Conservation (phyloP, 768 basidiomycete genomes). For the Peribolospora kevripleyi region DNA sequence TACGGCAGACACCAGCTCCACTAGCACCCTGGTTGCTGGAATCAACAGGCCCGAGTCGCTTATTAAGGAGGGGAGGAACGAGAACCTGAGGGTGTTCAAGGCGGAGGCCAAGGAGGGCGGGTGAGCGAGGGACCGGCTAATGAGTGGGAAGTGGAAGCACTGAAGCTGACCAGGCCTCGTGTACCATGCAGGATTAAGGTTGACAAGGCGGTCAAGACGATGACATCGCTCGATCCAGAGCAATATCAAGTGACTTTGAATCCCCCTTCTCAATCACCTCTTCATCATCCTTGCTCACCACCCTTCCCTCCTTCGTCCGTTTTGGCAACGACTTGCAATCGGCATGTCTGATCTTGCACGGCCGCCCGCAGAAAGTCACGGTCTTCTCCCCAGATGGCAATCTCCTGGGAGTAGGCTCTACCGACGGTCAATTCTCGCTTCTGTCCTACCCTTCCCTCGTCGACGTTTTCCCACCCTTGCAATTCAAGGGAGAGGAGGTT, state of each 20-base stretch:
- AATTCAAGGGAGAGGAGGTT: slow-evolving; percentile 45
- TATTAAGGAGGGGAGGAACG: slow-evolving; percentile 42
- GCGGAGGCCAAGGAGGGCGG: slow-evolving; percentile 37
- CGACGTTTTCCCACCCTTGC: slow-evolving; percentile 25
- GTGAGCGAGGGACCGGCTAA: not conserved
- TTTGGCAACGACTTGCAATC: not conserved
- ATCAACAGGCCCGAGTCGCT: slow-evolving; percentile 52
- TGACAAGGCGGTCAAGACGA: slow-evolving; percentile 34
- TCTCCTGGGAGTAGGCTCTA: slow-evolving; percentile 34
- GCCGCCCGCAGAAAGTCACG: slow-evolving; percentile 49
- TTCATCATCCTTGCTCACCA: not conserved
- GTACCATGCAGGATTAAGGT: slow-evolving; percentile 28
- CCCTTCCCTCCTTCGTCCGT: not conserved
- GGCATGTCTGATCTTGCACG: slow-evolving; percentile 6
- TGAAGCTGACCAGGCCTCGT: slow-evolving; percentile 1
- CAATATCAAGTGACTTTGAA: slow-evolving; percentile 56
- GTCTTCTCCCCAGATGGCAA: slow-evolving; percentile 44
- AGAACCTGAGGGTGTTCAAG: slow-evolving; percentile 52
- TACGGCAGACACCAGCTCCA: slow-evolving; percentile 14
- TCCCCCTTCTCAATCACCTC: not conserved
- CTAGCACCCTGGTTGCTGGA: slow-evolving; percentile 42
- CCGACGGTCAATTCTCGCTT: slow-evolving; percentile 31
- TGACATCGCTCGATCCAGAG: slow-evolving; percentile 35
- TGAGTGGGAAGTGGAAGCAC: not conserved
- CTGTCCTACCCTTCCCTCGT: slow-evolving; percentile 37